Evolutionary conservation across 768 basidiomycete species (phyloP).

Genomic region (Leccinum truebloodii): DNA sequence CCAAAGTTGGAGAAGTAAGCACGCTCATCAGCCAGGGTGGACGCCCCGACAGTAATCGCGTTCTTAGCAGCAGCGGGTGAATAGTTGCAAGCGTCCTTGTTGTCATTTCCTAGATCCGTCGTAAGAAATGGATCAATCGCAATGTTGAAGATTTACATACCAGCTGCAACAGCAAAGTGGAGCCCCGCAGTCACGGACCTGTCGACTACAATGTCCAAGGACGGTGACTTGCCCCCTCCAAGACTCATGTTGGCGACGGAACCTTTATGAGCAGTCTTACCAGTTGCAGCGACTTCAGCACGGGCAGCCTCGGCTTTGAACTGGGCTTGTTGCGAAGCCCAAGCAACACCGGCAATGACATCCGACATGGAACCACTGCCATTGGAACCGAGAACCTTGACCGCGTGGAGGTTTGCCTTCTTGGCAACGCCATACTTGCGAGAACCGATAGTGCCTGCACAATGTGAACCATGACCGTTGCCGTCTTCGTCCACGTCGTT

Average conservation of each 20-base stretch:
- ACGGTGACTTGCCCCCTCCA: slow-evolving; percentile 88
- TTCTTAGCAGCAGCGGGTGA: slow-evolving; percentile 90
- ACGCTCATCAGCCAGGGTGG: slow-evolving; percentile 75
- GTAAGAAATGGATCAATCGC: background rate
- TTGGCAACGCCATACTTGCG: slow-evolving; percentile 95
- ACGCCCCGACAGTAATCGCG: slow-evolving; percentile 94
- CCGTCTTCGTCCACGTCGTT: slow-evolving; percentile 87
- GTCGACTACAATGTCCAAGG: slow-evolving; percentile 86
- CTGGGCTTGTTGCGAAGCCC: slow-evolving; percentile 60
- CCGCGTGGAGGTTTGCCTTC: slow-evolving; percentile 83
- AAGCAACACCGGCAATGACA: slow-evolving; percentile 85
- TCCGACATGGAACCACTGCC: slow-evolving; percentile 96
- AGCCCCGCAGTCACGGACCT: slow-evolving; percentile 79
- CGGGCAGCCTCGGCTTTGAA: slow-evolving; percentile 60
- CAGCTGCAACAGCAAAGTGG: slow-evolving; percentile 97
- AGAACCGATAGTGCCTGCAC: slow-evolving; percentile 96
- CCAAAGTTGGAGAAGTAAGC: slow-evolving; percentile 95
- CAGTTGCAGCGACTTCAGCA: slow-evolving; percentile 67
- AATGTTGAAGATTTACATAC: slow-evolving; percentile 41
- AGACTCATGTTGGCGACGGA: slow-evolving; percentile 98
- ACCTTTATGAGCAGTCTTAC: slow-evolving; percentile 85
- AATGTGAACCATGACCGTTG: slow-evolving; percentile 95
- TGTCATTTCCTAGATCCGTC: slow-evolving; percentile 62
- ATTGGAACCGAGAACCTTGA: slow-evolving; percentile 93
- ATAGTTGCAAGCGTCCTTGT: slow-evolving; percentile 87